Conservation (phyloP, 306 rosid genomes). For the Trifolium repens region DNA sequence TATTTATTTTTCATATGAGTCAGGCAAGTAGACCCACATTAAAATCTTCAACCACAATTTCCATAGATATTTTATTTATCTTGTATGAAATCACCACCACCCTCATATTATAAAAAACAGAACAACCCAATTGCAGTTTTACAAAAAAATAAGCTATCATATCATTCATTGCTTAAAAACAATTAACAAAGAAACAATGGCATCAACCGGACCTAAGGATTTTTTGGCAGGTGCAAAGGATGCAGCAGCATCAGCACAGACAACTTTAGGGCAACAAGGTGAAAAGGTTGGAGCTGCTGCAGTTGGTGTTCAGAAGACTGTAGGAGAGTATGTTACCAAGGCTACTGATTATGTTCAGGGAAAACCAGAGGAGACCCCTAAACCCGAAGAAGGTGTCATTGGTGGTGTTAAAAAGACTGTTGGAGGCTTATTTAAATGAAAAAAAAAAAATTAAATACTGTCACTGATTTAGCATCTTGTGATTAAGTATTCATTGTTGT, state of each 20-base stretch:
- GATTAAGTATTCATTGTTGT: not conserved
- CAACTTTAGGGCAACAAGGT: not conserved
- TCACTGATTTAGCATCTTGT: not conserved
- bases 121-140: not conserved
- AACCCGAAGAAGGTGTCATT: not conserved
- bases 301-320: not conserved
- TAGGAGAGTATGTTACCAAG: not conserved
- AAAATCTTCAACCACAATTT: not conserved
- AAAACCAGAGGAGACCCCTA: not conserved
- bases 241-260: not conserved
- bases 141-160: not conserved
- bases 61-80: not conserved
- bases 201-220: not conserved
- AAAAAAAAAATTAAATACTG: too few species aligned
- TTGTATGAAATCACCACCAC: not conserved
- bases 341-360: not conserved
- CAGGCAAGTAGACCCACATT: not conserved
- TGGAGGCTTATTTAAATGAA: conserved; percentile 18
- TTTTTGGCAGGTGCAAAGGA: not conserved
- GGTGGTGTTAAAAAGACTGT: not conserved
- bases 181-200: not conserved
- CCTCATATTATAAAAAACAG: not conserved
- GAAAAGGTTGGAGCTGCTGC: not conserved
- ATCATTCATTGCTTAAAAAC: not conserved
- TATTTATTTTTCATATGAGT: too few species aligned